phyloP scores from a whole-genome alignment of 1,284 basidiomycete genomes.

The Gymnopus androsaceus region DNA sequence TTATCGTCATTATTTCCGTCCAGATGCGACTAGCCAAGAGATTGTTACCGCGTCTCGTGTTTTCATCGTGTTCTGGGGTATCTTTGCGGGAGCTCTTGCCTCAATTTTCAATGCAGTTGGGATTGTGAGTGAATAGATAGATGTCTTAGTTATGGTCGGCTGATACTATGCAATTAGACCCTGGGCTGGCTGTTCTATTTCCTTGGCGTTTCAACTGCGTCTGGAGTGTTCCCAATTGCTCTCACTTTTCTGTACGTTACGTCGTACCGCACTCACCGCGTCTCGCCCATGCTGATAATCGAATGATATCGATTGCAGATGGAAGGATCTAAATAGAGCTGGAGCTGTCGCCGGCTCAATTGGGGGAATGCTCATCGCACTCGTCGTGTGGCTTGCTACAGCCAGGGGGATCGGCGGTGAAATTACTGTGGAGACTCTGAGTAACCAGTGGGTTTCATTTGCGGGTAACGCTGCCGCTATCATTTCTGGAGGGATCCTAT shows the following conservation, averaged over 20 bases:
- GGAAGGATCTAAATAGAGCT: conserved; percentile 22
- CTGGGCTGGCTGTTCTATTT: conserved; percentile 28
- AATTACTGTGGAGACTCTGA: conserved; percentile 40
- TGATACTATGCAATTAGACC: conserved; percentile 20
- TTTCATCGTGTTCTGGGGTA: conserved; percentile 40
- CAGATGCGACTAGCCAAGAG: conserved; percentile 27
- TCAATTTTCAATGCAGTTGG: conserved; percentile 51
- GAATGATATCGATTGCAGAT: conserved; percentile 9
- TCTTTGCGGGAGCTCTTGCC: conserved; percentile 48
- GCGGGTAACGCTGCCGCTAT: conserved; percentile 50
- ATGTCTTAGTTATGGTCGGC: conserved; percentile 28
- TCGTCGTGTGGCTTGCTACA: conserved; percentile 50
- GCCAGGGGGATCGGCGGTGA: conserved; percentile 39
- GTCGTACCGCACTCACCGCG: neutral
- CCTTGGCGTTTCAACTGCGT: conserved; percentile 35
- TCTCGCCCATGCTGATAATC: neutral
- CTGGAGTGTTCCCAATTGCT: conserved; percentile 36
- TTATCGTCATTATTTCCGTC: conserved; percentile 31
- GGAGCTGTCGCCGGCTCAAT: conserved; percentile 43
- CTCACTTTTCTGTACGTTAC: conserved; percentile 19
- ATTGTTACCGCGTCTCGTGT: conserved; percentile 32
- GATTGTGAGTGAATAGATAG: conserved; percentile 30
- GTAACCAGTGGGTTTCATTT: conserved; percentile 35
- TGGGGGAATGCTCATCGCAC: conserved; percentile 44
- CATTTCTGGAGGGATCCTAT: conserved; percentile 46